phyloP scores from a whole-genome alignment of 2,329 filamentous ascomycete genomes.

The Trichoderma arundinaceum region DNA sequence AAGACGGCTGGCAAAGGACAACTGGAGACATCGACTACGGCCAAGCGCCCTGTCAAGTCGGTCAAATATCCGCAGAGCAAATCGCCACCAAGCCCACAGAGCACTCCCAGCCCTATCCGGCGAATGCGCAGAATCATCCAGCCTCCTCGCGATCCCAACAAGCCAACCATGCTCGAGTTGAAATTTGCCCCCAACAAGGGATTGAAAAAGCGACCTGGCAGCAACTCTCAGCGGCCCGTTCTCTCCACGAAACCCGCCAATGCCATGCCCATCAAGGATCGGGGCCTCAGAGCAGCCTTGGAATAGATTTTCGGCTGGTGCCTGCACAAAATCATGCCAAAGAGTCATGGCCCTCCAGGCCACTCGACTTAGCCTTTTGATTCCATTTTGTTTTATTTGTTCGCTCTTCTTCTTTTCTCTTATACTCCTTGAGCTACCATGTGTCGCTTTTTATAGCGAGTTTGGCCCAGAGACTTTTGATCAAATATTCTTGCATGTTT shows the following conservation, averaged over 20 bases:
- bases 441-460: constrained; percentile 33
- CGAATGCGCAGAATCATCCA: constrained; percentile 7
- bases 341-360: not conserved
- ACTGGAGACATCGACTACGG: not conserved
- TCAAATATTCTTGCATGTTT: constrained; percentile 23
- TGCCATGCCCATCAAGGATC: constrained; percentile 18
- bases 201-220: not conserved
- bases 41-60: not conserved
- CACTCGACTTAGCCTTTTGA: not conserved
- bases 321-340: constrained; percentile 6
- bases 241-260: constrained; percentile 7
- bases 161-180: constrained; percentile 13
- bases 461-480: constrained; percentile 15
- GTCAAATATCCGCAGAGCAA: not conserved
- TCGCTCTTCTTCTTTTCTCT: not conserved
- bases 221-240: not conserved
- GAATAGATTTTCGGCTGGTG: constrained; percentile 34
- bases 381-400: not conserved
- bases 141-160: constrained; percentile 18
- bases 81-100: not conserved
- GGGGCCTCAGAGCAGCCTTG: constrained; percentile 30
- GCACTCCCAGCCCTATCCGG: constrained; percentile 3
- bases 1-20: not conserved
- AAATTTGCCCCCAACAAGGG: constrained; percentile 23
- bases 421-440: not conserved